Percentiles rank a stretch among this genome's conserved stretches.
Conservation (phyloP, 2,329 filamentous ascomycete species). For the Hymenoscyphus infarciens region DNA sequence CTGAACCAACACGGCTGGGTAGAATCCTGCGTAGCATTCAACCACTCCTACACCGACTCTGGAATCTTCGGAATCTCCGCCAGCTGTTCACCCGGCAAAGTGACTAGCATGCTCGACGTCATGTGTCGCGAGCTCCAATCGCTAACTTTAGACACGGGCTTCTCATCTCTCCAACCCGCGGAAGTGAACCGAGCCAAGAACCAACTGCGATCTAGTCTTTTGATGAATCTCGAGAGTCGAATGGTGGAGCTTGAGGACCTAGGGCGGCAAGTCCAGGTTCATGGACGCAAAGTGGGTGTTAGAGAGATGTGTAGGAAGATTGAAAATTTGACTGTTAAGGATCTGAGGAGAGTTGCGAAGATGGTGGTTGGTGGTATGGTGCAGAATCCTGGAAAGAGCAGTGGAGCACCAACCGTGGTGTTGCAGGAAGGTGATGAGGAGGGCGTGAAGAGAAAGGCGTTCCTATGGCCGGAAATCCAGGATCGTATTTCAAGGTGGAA, state of each 20-base stretch:
- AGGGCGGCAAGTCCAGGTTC: constrained; percentile 92
- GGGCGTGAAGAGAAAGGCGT: constrained; percentile 61
- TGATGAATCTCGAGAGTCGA: constrained; percentile 96
- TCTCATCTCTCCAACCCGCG: constrained; percentile 62
- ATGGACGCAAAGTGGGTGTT: constrained; percentile 87
- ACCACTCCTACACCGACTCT: constrained; percentile 94
- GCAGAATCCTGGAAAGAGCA: constrained; percentile 70
- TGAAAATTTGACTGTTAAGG: constrained; percentile 72
- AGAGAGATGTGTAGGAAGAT: constrained; percentile 90
- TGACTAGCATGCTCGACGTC: constrained; percentile 83
- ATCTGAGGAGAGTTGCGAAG: constrained; percentile 77
- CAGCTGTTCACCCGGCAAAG: constrained; percentile 74
- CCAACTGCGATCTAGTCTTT: constrained; percentile 79
- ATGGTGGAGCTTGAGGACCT: constrained; percentile 98
- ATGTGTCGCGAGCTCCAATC: constrained; percentile 87
- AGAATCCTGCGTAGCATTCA: constrained; percentile 92
- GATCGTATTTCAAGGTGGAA: constrained; percentile 80
- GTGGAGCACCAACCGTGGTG: constrained; percentile 88
- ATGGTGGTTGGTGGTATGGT: constrained; percentile 75
- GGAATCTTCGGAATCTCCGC: constrained; percentile 93
- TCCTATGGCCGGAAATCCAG: constrained; percentile 88
- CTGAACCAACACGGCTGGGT: constrained; percentile 98
- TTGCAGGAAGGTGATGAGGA: constrained; percentile 79
- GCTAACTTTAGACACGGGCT: constrained; percentile 73
- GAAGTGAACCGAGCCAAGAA: constrained; percentile 96